Percentiles rank a stretch among this genome's conserved stretches.
These are phyloP conservation scores for Decorospora gaudefroyi DNA, from an alignment of 2,329 filamentous ascomycete species.

Conservation along the genomic window DNA sequence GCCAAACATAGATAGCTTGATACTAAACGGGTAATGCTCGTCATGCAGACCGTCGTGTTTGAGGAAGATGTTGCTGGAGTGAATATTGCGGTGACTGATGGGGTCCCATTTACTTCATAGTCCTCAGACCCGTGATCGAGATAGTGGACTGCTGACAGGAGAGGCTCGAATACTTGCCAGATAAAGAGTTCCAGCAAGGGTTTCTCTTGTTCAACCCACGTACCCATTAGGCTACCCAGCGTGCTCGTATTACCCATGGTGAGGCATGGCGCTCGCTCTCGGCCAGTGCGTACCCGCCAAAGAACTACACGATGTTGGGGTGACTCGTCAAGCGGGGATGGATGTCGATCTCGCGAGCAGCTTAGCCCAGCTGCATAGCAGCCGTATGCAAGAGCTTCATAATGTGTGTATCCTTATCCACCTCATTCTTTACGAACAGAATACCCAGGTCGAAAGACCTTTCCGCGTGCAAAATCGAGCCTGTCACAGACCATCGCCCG, in stretches of 20 bases:
- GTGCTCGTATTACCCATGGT: neutral
- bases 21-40: neutral
- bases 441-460: neutral
- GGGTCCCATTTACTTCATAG: neutral
- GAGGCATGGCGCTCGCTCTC: neutral
- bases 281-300: neutral
- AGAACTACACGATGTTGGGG: neutral
- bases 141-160: neutral
- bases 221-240: neutral
- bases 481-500: neutral
- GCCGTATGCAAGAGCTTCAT: neutral
- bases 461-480: neutral
- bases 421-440: neutral
- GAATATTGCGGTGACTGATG: neutral
- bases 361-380: neutral
- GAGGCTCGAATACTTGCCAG: conserved; percentile 3
- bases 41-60: neutral
- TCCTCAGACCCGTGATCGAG: neutral
- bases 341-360: neutral
- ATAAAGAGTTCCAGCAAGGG: neutral
- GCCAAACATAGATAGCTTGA: conserved; percentile 1
- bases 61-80: neutral
- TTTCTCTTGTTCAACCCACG: neutral
- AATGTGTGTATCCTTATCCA: neutral
- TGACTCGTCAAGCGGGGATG: neutral